Percentiles rank a stretch among this genome's conserved stretches.
phyloP scores from a whole-genome alignment of 495 filamentous ascomycete genomes.

The Xylaria telfairii region DNA sequence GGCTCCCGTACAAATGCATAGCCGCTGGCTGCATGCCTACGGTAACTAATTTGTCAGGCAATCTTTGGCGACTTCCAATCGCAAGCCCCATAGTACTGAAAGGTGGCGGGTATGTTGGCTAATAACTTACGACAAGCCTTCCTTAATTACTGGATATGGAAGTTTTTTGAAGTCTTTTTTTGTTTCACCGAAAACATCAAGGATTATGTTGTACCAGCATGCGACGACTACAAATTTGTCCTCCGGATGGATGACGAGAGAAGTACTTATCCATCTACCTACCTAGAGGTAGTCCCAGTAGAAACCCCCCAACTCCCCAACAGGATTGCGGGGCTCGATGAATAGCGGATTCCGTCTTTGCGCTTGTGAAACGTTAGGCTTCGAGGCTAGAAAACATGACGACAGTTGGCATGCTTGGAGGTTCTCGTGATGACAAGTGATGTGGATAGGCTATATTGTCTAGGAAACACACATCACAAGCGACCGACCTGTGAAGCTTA shows the following conservation, averaged over 20 bases:
- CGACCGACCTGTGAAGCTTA: background rate
- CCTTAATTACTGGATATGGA: background rate
- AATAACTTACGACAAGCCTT: background rate
- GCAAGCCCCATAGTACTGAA: background rate
- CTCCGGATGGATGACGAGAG: background rate
- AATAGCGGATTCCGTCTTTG: slow-evolving; percentile 1
- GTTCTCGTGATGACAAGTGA: background rate
- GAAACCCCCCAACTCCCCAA: background rate
- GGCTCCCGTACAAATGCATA: slow-evolving; percentile 21
- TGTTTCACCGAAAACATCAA: slow-evolving; percentile 12
- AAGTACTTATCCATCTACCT: background rate
- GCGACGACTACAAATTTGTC: background rate
- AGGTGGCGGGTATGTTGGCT: background rate
- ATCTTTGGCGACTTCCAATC: background rate
- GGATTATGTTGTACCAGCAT: background rate
- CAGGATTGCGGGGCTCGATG: background rate
- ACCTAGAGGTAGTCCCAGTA: background rate
- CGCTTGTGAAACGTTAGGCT: background rate
- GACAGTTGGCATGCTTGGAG: slow-evolving; percentile 4
- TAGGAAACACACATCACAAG: background rate
- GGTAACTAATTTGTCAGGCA: background rate
- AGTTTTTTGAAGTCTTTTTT: background rate
- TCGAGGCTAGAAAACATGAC: background rate
- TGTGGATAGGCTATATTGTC: background rate
- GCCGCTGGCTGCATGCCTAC: slow-evolving; percentile 6